Base-by-base conservation (phyloP, 768 basidiomycete genomes). In the Gyrodon lividus region DNA sequence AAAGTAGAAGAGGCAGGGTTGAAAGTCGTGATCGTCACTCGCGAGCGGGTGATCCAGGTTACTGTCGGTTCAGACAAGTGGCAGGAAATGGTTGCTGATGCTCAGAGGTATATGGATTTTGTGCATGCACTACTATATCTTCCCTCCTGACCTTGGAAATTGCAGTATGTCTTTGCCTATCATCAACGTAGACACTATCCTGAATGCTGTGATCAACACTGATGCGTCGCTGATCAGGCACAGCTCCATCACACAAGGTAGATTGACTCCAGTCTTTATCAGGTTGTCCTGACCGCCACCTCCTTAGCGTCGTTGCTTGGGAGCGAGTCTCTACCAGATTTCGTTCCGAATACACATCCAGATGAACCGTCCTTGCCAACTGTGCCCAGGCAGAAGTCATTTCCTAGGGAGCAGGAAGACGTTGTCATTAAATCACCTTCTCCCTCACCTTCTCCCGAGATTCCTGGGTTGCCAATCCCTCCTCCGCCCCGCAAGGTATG, bases 31-130 rank as follows among this genome's bases (percentile, higher is more conserved):
- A 68, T 85, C 5, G 69, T 90, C 7, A 80, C 77, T 0, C 78
- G 86, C 44, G 65, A 68, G 22, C 70, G 67, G 4, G 68, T 72
- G 0, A 72, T 86, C 56, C 63, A 70, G 23, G 69, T 76, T 10
- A 81, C 76, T 1, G 65, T 84, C n/a, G 84, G 84, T 2, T 58
- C 63, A 19, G 75, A 74, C n/a, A 71, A 55, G 19, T 89, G 84
- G 86, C 66, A 68, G 26, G 76, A 79, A 33, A 63, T 87, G 31
- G 68, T 72, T 0, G 67, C 74, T 0, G 80, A 81, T 54, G 80
- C 80, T 2, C 71, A 71, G 56, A 74, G 69, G 87, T 87, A 42
- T 69, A 63, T 34, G 38, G 22, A 26, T 10, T 28, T 17, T 46
- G 24, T 34, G 52, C 39, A 40, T 46, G 14, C 28, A 43, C 14